Percentiles rank a stretch among this genome's conserved stretches.
Conservation (phyloP, 192 early-diverging fungal genomes). For the Chytriomyces hyalinus region DNA sequence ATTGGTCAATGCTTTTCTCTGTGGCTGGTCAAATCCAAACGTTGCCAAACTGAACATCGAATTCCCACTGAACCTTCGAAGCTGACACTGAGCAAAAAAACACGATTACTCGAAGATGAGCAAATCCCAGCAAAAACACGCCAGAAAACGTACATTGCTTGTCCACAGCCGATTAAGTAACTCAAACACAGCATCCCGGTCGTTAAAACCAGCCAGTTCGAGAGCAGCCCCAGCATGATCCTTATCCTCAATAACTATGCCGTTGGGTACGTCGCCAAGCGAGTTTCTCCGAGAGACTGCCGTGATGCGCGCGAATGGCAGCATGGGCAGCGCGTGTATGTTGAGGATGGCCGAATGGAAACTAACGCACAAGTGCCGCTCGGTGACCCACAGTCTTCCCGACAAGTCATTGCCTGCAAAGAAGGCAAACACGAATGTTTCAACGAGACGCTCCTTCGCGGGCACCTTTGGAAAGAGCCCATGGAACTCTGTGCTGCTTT, state of each 20-base stretch:
- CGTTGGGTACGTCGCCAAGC: background rate
- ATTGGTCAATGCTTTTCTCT: background rate
- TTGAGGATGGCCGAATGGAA: background rate
- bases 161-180: background rate
- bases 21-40: background rate
- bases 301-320: background rate
- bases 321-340: background rate
- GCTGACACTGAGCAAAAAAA: background rate
- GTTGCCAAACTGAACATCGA: background rate
- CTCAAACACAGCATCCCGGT: background rate
- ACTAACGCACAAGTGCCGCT: background rate
- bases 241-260: background rate
- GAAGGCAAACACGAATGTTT: constrained; percentile 1
- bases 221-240: background rate
- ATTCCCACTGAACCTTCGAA: background rate
- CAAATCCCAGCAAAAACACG: background rate
- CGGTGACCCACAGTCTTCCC: constrained; percentile 2
- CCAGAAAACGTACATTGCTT: background rate
- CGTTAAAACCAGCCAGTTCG: background rate
- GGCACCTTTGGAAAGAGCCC: background rate
- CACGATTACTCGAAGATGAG: background rate
- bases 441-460: background rate
- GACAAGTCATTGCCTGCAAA: background rate
- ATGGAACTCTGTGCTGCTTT: background rate
- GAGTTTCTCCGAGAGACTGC: background rate